Percentiles rank a stretch among this genome's conserved stretches.
These are phyloP conservation scores for Chaetomiaceae sp. DNA, from an alignment of 2,329 filamentous ascomycete genomes.

Conservation along the genomic window DNA sequence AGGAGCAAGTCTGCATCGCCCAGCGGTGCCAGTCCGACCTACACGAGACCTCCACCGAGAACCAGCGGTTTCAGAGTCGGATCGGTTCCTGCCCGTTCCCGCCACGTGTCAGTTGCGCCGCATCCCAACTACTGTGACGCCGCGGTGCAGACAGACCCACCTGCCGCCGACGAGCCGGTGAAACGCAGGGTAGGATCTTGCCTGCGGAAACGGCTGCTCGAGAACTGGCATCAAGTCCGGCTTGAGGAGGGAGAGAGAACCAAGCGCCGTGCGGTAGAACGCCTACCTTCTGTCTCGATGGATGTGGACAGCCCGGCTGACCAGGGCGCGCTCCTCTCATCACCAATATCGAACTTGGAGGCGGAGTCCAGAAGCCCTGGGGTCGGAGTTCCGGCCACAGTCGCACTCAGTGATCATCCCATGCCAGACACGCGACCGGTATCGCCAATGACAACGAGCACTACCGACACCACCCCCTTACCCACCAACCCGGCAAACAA, in stretches of 20 bases:
- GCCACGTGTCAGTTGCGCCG: conserved; percentile 35
- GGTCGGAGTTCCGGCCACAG: neutral
- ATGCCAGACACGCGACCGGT: conserved; percentile 32
- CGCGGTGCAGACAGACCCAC: conserved; percentile 46
- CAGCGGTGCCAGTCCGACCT: conserved; percentile 17
- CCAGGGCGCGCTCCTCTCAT: conserved; percentile 22
- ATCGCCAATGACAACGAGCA: conserved; percentile 21
- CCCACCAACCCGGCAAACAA: conserved; percentile 23
- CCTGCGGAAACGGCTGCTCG: conserved; percentile 47
- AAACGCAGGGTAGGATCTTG: conserved; percentile 45
- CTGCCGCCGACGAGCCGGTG: conserved; percentile 31
- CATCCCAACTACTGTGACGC: conserved; percentile 44
- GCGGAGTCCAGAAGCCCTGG: conserved; percentile 9
- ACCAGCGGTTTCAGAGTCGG: conserved; percentile 13
- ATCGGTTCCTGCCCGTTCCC: conserved; percentile 29
- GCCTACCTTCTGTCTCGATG: conserved; percentile 32
- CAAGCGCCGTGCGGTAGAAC: conserved; percentile 25
- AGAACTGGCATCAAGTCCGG: conserved; percentile 40
- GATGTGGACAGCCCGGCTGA: conserved; percentile 36
- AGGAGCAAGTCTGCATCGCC: conserved; percentile 51
- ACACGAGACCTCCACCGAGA: neutral
- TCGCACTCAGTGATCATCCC: conserved; percentile 17
- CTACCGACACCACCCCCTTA: neutral
- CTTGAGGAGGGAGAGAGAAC: conserved; percentile 36
- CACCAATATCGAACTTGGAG: conserved; percentile 13